Percentiles rank a stretch among this genome's conserved stretches.
phyloP scores from a whole-genome alignment of 495 filamentous ascomycete genomes.

The Trichocladium antarcticum region DNA sequence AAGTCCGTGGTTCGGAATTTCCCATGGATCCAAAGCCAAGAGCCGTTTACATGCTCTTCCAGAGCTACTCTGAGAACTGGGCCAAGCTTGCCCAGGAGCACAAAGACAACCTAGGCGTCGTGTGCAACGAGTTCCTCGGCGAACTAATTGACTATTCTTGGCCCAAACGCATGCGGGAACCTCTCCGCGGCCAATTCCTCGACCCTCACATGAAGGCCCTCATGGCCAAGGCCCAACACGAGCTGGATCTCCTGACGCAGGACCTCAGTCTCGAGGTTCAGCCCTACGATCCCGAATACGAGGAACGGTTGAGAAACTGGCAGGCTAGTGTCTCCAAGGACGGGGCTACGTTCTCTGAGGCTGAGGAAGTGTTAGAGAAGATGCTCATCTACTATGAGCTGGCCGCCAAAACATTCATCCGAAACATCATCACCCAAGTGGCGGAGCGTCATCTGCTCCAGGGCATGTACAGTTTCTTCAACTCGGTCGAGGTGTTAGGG shows the following conservation, averaged over 20 bases:
- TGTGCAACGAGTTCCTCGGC: slow-evolving; percentile 35
- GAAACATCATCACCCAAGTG: slow-evolving; percentile 32
- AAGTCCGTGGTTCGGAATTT: slow-evolving; percentile 34
- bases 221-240: slow-evolving; percentile 29
- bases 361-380: slow-evolving; percentile 35
- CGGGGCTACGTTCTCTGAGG: slow-evolving; percentile 24
- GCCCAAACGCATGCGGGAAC: slow-evolving; percentile 32
- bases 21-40: slow-evolving; percentile 32
- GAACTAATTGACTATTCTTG: slow-evolving; percentile 34
- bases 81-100: slow-evolving; percentile 33
- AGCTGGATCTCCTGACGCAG: slow-evolving; percentile 27
- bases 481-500: slow-evolving; percentile 25
- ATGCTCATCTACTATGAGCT: slow-evolving; percentile 37
- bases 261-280: slow-evolving; percentile 33
- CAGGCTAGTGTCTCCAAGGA: slow-evolving; percentile 17
- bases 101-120: slow-evolving; percentile 33
- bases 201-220: slow-evolving; percentile 28
- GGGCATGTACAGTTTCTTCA: slow-evolving; percentile 32
- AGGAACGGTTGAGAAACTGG: slow-evolving; percentile 28
- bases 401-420: slow-evolving; percentile 28
- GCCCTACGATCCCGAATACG: slow-evolving; percentile 34
- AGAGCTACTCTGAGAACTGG: slow-evolving; percentile 32
- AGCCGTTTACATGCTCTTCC: slow-evolving; percentile 34
- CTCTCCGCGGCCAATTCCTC: slow-evolving; percentile 28
- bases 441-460: slow-evolving; percentile 31